Evolutionary conservation across 805 yeast genomes (phyloP).

Genomic region (Metschnikowia gruessii): DNA sequence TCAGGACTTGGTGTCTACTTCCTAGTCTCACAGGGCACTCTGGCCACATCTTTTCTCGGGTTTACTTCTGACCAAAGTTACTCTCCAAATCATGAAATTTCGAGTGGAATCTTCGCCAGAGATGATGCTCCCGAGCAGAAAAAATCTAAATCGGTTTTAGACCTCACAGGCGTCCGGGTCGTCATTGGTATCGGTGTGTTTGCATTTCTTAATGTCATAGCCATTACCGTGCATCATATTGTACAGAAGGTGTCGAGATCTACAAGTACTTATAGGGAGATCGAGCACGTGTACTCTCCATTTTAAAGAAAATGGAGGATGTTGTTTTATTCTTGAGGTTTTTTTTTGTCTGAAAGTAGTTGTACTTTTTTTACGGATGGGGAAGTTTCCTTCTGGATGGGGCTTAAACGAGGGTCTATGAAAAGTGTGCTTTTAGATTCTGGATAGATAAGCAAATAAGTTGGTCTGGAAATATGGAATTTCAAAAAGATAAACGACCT

Average conservation of each 20-base stretch:
- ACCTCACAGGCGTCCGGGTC: conserved; percentile 27
- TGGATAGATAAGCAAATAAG: no score
- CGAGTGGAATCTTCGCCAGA: background rate
- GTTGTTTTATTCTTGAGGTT: background rate
- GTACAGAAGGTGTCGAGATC: conserved; percentile 29
- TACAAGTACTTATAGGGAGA: conserved; percentile 31
- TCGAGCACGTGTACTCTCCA: conserved; percentile 28
- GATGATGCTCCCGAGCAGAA: conserved; percentile 6
- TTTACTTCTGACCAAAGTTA: no score
- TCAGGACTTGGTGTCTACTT: background rate
- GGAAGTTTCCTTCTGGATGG: no score
- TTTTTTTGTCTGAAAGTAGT: no score
- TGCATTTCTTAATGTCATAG: conserved; percentile 34
- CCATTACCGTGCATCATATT: conserved; percentile 38
- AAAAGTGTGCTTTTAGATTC: no score
- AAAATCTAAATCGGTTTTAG: conserved; percentile 9
- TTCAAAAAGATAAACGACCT: no score
- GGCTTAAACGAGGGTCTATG: no score
- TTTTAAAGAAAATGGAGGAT: background rate
- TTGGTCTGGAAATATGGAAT: no score
- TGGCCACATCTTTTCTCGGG: background rate
- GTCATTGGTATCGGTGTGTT: conserved; percentile 36
- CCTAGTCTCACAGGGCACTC: background rate
- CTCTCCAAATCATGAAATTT: background rate
- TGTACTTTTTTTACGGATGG: no score